Evolutionary conservation across 129 eudicot genomes (phyloP), one percentile per base, ranked within the genome.

Genomic region (Rutidosis leptorrhynchoides): DNA sequence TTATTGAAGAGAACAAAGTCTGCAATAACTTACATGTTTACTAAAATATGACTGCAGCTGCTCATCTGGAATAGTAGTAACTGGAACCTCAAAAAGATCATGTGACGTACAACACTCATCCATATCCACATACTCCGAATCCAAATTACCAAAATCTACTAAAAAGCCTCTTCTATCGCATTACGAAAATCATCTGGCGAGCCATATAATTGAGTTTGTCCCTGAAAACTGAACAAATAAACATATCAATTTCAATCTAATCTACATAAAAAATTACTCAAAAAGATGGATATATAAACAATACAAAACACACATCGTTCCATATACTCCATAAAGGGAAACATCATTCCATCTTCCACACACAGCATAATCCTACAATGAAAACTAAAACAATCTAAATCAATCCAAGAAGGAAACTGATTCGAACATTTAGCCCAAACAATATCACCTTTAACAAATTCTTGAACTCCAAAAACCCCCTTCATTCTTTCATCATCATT

Each of bases 341-440:
- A 92, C 29, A 88, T 62, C 96, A 92, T 85, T 43, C 98, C 96
- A 20, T 84, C 85, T 73, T 85, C 88, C 28, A 92, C 82, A 95
- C 98, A 92, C n/a, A n/a, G 83, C 94, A 78, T 92, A 92, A 73
- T 92, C 98, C 96, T 92, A 84, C 20, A 52, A 67, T 42, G 40
- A 70, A n/a, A n/a, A n/a, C n/a, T n/a, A n/a, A 23, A 58, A 55
- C 21, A 40, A 58, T 58, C 37, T 29, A 70, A n/a, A 24, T 73
- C 17, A 74, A 32, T 16, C 11, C 98, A 92, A 59, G 90, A 87
- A 0, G 98, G 85, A 42, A 67, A 81, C 29, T 77, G 58, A 49
- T 83, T 92, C 7, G 88, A 85, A 45, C 95, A 85, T 77, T 92
- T 92, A 0, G 95, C 98, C 98, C 95, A 85, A 37, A 92, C 96